Conservation (phyloP, 805 yeast genomes). For the Kuraishia borneana region DNA sequence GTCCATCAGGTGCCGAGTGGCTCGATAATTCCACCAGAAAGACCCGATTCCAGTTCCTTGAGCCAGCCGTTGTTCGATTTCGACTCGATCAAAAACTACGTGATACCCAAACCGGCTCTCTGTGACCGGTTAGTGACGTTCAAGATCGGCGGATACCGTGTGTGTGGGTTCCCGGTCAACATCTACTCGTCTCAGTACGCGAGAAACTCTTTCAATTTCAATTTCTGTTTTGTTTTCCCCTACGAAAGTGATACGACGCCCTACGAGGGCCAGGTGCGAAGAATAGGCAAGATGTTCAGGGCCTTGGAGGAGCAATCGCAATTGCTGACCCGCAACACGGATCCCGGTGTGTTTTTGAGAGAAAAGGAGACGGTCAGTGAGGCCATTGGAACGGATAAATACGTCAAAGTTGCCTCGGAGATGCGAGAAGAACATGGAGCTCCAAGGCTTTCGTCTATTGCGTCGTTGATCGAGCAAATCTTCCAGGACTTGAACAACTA, state of each 20-base stretch:
- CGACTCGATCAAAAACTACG: conserved; percentile 77
- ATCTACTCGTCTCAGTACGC: conserved; percentile 67
- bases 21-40: conserved; percentile 32
- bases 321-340: conserved; percentile 47
- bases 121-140: conserved; percentile 76
- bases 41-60: conserved; percentile 21
- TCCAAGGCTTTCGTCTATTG: conserved; percentile 36
- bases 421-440: conserved; percentile 11
- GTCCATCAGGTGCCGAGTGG: conserved; percentile 85
- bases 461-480: conserved; percentile 77
- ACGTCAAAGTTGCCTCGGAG: conserved; percentile 19
- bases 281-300: conserved; percentile 81
- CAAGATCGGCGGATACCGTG: conserved; percentile 55
- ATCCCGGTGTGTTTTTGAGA: conserved; percentile 30
- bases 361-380: conserved; percentile 5
- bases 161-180: conserved; percentile 84
- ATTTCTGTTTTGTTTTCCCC: conserved; percentile 84
- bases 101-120: conserved; percentile 87
- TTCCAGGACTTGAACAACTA: conserved; percentile 90
- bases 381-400: conserved; percentile 6
- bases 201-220: conserved; percentile 87
- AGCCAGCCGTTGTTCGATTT: conserved; percentile 52
- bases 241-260: conserved; percentile 74
- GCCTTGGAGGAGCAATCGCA: conserved; percentile 86
- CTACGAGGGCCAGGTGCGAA: conserved; percentile 72